These are phyloP conservation scores for Thermoascus crustaceus DNA, from an alignment of 2,329 filamentous ascomycete species.

Conservation along the genomic window DNA sequence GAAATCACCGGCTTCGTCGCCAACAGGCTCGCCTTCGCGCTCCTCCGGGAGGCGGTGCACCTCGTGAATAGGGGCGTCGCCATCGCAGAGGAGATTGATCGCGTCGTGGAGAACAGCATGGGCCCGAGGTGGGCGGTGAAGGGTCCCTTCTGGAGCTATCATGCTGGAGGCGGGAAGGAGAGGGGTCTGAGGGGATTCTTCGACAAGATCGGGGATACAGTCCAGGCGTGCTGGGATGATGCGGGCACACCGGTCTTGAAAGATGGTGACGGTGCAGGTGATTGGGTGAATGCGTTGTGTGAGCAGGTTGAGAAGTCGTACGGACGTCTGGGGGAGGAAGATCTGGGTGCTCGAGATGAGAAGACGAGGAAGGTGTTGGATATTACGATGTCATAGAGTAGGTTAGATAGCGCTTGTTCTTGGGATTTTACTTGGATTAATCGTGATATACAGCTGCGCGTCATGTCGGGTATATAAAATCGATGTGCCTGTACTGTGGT, in stretches of 20 bases:
- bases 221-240: constrained; percentile 48
- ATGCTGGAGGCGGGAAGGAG: constrained; percentile 47
- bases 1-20: constrained; percentile 51
- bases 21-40: constrained; percentile 50
- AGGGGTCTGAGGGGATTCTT: constrained; percentile 47
- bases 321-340: constrained; percentile 6
- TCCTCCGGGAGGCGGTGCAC: constrained; percentile 48
- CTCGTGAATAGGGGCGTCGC: constrained; percentile 48
- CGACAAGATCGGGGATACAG: constrained; percentile 48
- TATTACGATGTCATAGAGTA: no score
- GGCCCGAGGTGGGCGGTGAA: constrained; percentile 49
- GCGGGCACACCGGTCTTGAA: constrained; percentile 29
- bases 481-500: no score
- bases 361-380: constrained; percentile 9
- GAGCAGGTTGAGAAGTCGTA: constrained; percentile 8
- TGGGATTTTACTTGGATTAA: no score
- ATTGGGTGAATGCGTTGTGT: constrained; percentile 5
- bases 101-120: constrained; percentile 44
- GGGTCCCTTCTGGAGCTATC: constrained; percentile 52
- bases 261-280: constrained; percentile 28
- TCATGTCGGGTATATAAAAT: no score
- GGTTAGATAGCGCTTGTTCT: no score
- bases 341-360: constrained; percentile 9
- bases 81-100: constrained; percentile 45
- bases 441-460: no score